Conservation (phyloP, 2,329 filamentous ascomycete genomes). For the Exophiala spinifera region DNA sequence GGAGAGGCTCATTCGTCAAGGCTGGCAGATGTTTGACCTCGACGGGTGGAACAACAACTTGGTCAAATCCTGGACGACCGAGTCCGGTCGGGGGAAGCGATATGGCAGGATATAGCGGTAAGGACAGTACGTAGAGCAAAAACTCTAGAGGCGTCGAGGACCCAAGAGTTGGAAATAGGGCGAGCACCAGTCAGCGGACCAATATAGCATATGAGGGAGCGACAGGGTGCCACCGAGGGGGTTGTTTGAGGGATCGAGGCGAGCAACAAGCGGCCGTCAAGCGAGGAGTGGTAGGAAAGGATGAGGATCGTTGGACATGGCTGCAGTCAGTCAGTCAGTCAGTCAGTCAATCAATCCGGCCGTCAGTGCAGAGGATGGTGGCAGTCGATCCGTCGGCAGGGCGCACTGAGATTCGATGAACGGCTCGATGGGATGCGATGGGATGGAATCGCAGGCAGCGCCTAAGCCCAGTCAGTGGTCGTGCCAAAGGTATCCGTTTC, state of each 20-base stretch:
- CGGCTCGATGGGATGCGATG: neutral
- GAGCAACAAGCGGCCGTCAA: slow-evolving; percentile 14
- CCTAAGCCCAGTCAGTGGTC: too few relatives aligned
- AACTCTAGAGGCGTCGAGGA: slow-evolving; percentile 12
- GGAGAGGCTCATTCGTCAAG: neutral
- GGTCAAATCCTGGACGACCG: neutral
- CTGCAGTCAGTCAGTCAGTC: neutral
- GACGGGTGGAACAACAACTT: neutral
- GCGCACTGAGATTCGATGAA: neutral
- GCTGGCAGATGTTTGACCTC: neutral
- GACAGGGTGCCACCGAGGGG: slow-evolving; percentile 7
- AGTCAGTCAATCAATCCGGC: neutral
- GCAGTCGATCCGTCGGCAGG: neutral
- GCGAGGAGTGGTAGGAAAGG: slow-evolving; percentile 6
- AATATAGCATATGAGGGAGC: slow-evolving; percentile 16
- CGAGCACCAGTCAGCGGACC: slow-evolving; percentile 19
- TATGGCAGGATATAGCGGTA: slow-evolving; percentile 15
- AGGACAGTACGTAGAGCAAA: slow-evolving; percentile 24
- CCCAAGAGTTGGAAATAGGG: slow-evolving; percentile 7
- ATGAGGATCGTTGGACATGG: slow-evolving; percentile 12
- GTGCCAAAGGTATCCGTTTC: too few relatives aligned
- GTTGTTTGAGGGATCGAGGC: slow-evolving; percentile 19
- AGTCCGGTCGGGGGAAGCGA: neutral
- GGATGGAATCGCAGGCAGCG: neutral
- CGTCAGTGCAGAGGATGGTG: neutral